Percentiles rank a stretch among this genome's conserved stretches.
These are phyloP conservation scores for Cladophialophora yegresii DNA, from an alignment of 2,329 filamentous ascomycete species.

Conservation along the genomic window DNA sequence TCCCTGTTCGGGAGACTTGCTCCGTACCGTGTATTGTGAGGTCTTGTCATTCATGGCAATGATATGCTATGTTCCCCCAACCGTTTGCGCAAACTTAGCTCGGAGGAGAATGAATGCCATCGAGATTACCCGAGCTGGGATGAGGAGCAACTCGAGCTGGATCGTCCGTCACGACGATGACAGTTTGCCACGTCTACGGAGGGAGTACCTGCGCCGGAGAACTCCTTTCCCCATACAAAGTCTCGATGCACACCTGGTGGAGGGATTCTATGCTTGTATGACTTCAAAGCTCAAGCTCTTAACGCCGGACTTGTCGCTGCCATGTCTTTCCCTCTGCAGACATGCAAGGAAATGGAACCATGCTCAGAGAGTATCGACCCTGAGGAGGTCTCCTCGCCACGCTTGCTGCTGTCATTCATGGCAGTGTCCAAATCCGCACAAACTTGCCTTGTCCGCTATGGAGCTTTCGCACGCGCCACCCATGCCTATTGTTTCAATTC, in stretches of 20 bases:
- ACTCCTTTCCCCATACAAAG: background rate
- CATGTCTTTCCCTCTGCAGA: background rate
- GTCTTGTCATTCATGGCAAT: no score
- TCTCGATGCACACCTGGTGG: background rate
- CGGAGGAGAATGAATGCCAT: background rate
- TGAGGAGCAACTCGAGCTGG: background rate
- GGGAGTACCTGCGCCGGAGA: background rate
- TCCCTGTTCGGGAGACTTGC: no score
- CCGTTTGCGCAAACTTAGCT: no score
- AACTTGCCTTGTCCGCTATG: background rate
- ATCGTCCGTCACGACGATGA: background rate
- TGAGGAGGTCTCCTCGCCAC: background rate
- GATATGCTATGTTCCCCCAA: no score
- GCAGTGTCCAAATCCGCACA: background rate
- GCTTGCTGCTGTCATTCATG: background rate
- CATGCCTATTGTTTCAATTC: conserved; percentile 19
- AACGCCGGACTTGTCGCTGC: background rate
- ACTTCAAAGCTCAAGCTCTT: background rate
- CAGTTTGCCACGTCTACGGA: background rate
- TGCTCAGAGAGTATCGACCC: background rate
- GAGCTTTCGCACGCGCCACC: background rate
- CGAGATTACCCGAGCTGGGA: background rate
- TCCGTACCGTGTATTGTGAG: no score
- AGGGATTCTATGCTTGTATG: background rate
- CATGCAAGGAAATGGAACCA: background rate